Evolutionary conservation across 208 protist genomes (phyloP).

Genomic region (Blechomonas ayalai): DNA sequence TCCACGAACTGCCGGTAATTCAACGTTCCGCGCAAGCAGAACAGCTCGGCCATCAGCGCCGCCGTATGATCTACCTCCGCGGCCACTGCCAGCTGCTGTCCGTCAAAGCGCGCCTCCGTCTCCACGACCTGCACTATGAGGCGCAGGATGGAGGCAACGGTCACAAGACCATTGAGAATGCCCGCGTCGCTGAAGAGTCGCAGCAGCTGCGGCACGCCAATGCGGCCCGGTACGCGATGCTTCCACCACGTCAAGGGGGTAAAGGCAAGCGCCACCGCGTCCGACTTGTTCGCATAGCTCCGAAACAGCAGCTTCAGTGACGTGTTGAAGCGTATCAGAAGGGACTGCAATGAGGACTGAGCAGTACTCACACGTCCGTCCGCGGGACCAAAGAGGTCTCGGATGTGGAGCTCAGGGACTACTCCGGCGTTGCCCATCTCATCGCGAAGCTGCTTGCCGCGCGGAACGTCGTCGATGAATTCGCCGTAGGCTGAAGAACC

Average conservation of each 20-base stretch:
- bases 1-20: constrained; percentile 85
- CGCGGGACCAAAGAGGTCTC: constrained; percentile 21
- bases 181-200: constrained; percentile 51
- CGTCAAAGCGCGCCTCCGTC: constrained; percentile 12
- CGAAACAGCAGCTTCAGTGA: constrained; percentile 49
- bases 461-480: constrained; percentile 12
- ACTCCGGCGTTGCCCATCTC: constrained; percentile 10
- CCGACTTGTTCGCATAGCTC: constrained; percentile 21
- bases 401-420: constrained; percentile 28
- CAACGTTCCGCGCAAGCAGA: constrained; percentile 30
- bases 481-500: constrained; percentile 30
- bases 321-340: constrained; percentile 72
- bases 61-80: constrained; percentile 4
- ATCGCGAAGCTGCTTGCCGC: constrained; percentile 8
- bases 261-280: constrained; percentile 42
- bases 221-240: constrained; percentile 51
- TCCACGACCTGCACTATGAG: constrained; percentile 33
- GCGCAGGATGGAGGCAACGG: constrained; percentile 33
- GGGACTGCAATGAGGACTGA: constrained; percentile 17
- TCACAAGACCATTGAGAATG: constrained; percentile 42
- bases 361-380: constrained; percentile 23
- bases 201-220: constrained; percentile 55
- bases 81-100: not conserved
- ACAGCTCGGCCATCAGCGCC: constrained; percentile 8
- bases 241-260: constrained; percentile 72